Evolutionary conservation across 2,329 filamentous ascomycete species (phyloP).

Genomic region (Blastomyces gilchristii): DNA sequence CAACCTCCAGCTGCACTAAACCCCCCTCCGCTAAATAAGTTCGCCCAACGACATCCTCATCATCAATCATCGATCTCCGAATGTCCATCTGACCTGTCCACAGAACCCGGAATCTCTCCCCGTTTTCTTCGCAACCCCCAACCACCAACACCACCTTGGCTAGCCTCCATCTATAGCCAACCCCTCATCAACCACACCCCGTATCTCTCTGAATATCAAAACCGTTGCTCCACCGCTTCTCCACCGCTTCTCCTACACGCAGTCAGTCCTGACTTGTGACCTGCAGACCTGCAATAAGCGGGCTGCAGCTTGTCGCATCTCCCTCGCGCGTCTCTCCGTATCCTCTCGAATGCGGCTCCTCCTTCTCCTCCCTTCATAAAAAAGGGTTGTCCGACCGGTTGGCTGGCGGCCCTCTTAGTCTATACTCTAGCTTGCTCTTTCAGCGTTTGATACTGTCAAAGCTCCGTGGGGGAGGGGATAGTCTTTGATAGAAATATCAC

Average conservation of each 20-base stretch:
- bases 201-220: neutral
- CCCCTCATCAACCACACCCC: no score
- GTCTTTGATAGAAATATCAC: neutral
- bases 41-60: no score
- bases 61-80: no score
- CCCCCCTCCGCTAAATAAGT: neutral
- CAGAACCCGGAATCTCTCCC: no score
- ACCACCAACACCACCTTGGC: no score
- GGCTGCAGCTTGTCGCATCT: neutral
- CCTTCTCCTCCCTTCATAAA: neutral
- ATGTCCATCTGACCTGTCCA: neutral
- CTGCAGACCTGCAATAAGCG: neutral
- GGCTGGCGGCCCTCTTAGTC: neutral
- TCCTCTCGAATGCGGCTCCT: neutral
- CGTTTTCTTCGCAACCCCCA: no score
- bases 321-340: neutral
- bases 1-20: neutral
- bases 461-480: neutral
- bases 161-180: no score
- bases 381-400: neutral
- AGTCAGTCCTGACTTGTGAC: no score
- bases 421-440: neutral
- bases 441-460: neutral
- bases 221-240: neutral
- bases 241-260: neutral